These are phyloP conservation scores for Acanthochlamys bracteata DNA, from an alignment of 106 monocot genomes.

Conservation along the genomic window DNA sequence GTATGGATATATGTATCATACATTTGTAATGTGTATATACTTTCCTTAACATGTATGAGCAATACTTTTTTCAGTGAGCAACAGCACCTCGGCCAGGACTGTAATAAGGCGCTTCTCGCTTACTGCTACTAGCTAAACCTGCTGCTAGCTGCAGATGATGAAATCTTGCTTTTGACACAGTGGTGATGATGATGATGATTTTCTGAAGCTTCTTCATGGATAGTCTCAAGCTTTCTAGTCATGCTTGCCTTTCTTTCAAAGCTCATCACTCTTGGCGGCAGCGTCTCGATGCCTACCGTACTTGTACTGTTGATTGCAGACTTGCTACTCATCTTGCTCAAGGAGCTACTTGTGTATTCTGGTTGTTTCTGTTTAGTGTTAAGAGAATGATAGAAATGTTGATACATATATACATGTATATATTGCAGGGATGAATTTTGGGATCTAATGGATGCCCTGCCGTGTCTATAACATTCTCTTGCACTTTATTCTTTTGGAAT, in stretches of 20 bases:
- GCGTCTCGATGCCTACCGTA: neutral
- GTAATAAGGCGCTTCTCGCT: no score
- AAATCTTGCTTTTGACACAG: neutral
- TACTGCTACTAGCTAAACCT: neutral
- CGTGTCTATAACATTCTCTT: no score
- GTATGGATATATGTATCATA: no score
- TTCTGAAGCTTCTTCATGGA: conserved; percentile 10
- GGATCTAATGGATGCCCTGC: no score
- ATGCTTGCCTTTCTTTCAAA: conserved; percentile 7
- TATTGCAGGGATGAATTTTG: no score
- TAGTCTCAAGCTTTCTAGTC: conserved; percentile 20
- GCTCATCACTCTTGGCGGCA: conserved; percentile 7
- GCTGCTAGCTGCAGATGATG: neutral
- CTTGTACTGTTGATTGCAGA: neutral
- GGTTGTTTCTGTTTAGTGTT: neutral
- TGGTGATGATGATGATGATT: neutral
- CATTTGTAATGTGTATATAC: no score
- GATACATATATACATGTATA: neutral
- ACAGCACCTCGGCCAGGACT: no score
- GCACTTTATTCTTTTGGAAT: no score
- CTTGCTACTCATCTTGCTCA: neutral
- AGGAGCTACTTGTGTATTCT: neutral
- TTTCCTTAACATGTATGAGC: no score
- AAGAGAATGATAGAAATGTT: neutral
- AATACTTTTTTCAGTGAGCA: no score